Evolutionary conservation across 192 early-diverging fungal genomes (phyloP), one percentile per base, ranked within the genome.

Genomic region (Phycomyces blakesleeanus): DNA sequence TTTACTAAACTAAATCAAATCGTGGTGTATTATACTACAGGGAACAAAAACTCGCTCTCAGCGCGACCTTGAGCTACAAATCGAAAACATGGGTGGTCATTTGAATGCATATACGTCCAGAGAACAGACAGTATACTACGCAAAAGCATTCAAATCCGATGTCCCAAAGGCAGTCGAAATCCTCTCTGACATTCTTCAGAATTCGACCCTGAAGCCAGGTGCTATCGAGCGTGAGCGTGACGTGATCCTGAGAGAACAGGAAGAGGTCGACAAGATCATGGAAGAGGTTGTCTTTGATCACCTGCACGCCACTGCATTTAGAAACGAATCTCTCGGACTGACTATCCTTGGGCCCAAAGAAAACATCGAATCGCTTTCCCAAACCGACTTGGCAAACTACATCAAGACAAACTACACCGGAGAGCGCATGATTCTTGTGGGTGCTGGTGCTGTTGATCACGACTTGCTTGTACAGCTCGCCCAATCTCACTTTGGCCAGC

Each of bases 201-300:
- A 93, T 82, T 93, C 92, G 21, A 93, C 82, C 56, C 80, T 96
- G 69, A 85, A 77, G 72, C 74, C 81, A 59, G 80, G 81, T 11
- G 94, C 95, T 51, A 94, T 98, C 62, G 93, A 96, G 73, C 91
- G 95, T 60, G 94, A 97, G 78, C 94, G 96, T 66, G 94, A 96
- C 73, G 95, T 98, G 51, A 98, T 98, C 67, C 76, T 95, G 73
- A 83, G 95, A 66, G 96, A 98, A 81, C 87, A 94, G 65, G 91
- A 97, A 72, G 89, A 92, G 72, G 89, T 91, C 38, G 85, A 89
- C 64, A 98, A 98, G 80, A 83, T 92, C 51, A 91, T 93, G 81
- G 95, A 98, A 73, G 95, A 98, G 77, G 94, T 98, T 44, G 96
- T 98, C 40, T 98, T 98, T 81, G 96, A 98, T 72, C 94, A 98